phyloP scores from a whole-genome alignment of 495 filamentous ascomycete genomes.

The Penicillium arizonense region DNA sequence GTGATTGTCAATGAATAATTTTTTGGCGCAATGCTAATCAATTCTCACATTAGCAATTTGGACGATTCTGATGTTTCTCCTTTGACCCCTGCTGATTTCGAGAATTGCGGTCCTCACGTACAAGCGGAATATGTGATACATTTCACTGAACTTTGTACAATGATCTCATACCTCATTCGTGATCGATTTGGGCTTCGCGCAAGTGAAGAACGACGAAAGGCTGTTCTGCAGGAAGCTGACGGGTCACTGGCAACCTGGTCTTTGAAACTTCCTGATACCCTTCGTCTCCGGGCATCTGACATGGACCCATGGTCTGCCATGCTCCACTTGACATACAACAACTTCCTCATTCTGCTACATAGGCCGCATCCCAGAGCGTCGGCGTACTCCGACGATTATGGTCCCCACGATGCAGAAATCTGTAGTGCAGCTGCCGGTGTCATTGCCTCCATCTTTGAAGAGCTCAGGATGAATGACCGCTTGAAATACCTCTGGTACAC shows the following conservation, averaged over 20 bases:
- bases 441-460: conserved; percentile 49
- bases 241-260: conserved; percentile 47
- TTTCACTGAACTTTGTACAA: conserved; percentile 45
- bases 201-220: conserved; percentile 39
- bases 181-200: conserved; percentile 42
- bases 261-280: conserved; percentile 40
- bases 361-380: conserved; percentile 45
- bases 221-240: conserved; percentile 45
- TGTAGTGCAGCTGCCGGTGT: conserved; percentile 47
- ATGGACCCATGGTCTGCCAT: conserved; percentile 50
- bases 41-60: conserved; percentile 31
- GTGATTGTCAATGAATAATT: conserved; percentile 2
- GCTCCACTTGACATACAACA: conserved; percentile 52
- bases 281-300: conserved; percentile 42
- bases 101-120: conserved; percentile 42
- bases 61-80: conserved; percentile 50
- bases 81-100: conserved; percentile 44
- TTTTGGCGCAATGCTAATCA: conserved; percentile 2
- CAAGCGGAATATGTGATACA: conserved; percentile 45
- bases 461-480: conserved; percentile 49
- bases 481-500: conserved; percentile 49
- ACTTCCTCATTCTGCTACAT: conserved; percentile 51
- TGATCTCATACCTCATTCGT: conserved; percentile 46
- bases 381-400: conserved; percentile 45
- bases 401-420: conserved; percentile 45